Evolutionary conservation across 2,329 filamentous ascomycete species (phyloP).

Genomic region (Beauveria scarabaeidicola): DNA sequence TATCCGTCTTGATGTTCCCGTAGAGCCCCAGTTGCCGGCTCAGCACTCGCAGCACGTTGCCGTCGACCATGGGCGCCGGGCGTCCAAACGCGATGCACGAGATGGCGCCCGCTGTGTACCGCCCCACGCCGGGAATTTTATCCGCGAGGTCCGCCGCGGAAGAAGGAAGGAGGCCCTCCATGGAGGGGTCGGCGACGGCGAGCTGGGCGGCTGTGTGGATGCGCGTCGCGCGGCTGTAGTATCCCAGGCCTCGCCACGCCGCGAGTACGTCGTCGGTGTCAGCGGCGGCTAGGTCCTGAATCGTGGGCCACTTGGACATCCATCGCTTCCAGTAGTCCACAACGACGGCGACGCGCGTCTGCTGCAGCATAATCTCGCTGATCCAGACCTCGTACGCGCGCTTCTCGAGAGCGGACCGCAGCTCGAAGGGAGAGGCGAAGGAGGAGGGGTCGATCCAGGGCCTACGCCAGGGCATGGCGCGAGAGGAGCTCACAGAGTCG

Average conservation of each 20-base stretch:
- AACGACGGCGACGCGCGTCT: slow-evolving; percentile 54
- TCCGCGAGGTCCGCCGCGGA: slow-evolving; percentile 36
- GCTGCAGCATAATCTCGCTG: slow-evolving; percentile 59
- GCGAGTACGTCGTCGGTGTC: slow-evolving; percentile 46
- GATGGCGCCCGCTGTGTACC: slow-evolving; percentile 55
- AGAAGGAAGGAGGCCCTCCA: slow-evolving; percentile 42
- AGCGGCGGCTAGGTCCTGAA: slow-evolving; percentile 46
- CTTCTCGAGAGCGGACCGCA: slow-evolving; percentile 36
- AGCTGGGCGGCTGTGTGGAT: slow-evolving; percentile 48
- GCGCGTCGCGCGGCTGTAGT: slow-evolving; percentile 55
- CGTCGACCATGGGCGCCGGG: slow-evolving; percentile 53
- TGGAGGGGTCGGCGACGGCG: slow-evolving; percentile 33
- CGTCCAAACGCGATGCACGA: slow-evolving; percentile 54
- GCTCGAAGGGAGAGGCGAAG: slow-evolving; percentile 20
- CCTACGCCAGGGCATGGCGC: slow-evolving; percentile 53
- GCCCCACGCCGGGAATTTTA: slow-evolving; percentile 50
- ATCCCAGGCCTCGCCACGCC: slow-evolving; percentile 53
- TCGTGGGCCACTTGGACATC: slow-evolving; percentile 53
- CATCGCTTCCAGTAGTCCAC: slow-evolving; percentile 56
- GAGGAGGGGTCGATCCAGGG: slow-evolving; percentile 41
- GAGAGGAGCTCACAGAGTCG: slow-evolving; percentile 34
- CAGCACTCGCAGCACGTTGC: slow-evolving; percentile 53
- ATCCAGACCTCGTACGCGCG: slow-evolving; percentile 60
- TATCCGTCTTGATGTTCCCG: slow-evolving; percentile 49
- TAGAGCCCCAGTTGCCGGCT: slow-evolving; percentile 51